Evolutionary conservation across 495 filamentous ascomycete genomes (phyloP), one percentile per base, ranked within the genome.

Genomic region (Massariosphaeria phaeospora): DNA sequence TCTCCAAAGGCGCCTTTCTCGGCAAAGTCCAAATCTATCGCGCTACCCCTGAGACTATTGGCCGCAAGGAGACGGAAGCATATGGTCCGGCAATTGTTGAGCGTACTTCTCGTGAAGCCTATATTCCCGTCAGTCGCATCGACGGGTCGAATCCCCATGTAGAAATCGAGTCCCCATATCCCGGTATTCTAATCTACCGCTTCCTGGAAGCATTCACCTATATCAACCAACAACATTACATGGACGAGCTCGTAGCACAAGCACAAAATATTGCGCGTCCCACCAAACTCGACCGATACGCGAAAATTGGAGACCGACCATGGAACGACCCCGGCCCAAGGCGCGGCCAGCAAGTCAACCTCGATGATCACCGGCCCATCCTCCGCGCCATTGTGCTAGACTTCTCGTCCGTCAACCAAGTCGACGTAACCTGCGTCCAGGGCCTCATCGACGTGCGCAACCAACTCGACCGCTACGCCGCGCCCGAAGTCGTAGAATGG

Each of bases 201-300:
- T 97, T 98, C 72, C 84, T 89, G 3, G 93, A 98, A 73, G 90
- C 91, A 30, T 96, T 94, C 76, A 91, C 93, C 73, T 98, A 96
- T 63, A 88, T 91, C 54, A 98, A 95, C 62, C 89, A 89, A 26
- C 86, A 86, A 66, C 87, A 93, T 70, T 94, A 95, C 67, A 81
- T 95, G 26, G 91, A 96, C 65, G 74, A 83, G 58, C 78, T 98
- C 61, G 81, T 86, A 11, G 64, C 71, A 11, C 78, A n/a, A n/a
- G n/a, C n/a, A n/a, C n/a, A n/a, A n/a, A n/a, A n/a, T n/a, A n/a
- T n/a, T n/a, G 95, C 91, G 1, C 84, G 89, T 11, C 82, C 84
- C 15, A 96, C 89, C 0, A 88, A 86, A 68, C 77, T 79, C 0
- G 63, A 79, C 31, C 67, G 74, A 0, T 90, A 81, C 61, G 66